Conservation (phyloP, 2,329 filamentous ascomycete genomes). For the Chaetomiaceae sp. region DNA sequence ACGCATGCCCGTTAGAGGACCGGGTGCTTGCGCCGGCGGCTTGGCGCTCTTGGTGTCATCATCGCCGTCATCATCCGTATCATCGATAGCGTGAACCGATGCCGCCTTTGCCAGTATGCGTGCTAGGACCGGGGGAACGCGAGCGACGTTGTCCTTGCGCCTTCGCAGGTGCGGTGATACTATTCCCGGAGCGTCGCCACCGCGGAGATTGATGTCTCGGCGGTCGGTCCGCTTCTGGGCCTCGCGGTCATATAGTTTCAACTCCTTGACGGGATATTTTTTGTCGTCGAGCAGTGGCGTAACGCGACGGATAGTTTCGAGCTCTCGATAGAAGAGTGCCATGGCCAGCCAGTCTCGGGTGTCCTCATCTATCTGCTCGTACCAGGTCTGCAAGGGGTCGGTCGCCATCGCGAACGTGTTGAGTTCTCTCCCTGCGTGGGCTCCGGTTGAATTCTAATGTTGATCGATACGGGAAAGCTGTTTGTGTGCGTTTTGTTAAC, state of each 20-base stretch:
- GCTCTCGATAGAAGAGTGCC: constrained; percentile 12
- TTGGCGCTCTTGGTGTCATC: no score
- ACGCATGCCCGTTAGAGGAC: background rate
- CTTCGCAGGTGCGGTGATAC: background rate
- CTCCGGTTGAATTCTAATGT: no score
- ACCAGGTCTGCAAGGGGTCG: no score
- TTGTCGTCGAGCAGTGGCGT: constrained; percentile 10
- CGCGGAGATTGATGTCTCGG: background rate
- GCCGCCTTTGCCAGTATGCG: background rate
- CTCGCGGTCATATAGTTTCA: background rate
- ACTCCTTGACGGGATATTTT: background rate
- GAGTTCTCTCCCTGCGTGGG: no score
- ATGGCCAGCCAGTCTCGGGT: background rate
- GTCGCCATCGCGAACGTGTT: no score
- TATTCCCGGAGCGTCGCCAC: background rate
- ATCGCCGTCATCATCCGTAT: background rate
- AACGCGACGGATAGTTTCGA: constrained; percentile 17
- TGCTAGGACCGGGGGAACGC: background rate
- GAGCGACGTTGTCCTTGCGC: no score
- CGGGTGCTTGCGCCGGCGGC: background rate
- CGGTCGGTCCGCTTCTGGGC: background rate
- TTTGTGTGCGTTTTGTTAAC: no score
- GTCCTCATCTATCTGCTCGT: no score
- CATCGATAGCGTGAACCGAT: background rate
- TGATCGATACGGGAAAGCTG: no score